Conservation (phyloP, 2,329 filamentous ascomycete species). For the Mycosphaerelloides madeirae region DNA sequence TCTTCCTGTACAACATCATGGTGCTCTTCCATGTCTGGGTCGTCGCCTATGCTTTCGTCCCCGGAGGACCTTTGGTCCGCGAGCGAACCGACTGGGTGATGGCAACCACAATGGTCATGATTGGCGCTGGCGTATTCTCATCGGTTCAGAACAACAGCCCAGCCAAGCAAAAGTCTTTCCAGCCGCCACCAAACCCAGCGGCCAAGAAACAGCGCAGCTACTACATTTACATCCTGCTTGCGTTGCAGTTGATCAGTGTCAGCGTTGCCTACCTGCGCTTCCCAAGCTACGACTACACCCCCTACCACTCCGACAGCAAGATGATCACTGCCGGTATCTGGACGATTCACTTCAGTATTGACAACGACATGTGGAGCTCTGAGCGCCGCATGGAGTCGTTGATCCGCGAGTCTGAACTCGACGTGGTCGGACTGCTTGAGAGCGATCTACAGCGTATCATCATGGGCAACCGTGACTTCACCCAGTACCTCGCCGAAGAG, state of each 20-base stretch:
- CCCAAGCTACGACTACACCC: constrained; percentile 83
- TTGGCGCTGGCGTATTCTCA: constrained; percentile 81
- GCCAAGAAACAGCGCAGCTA: constrained; percentile 57
- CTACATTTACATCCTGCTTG: constrained; percentile 66
- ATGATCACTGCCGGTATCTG: constrained; percentile 92
- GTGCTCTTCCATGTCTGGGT: constrained; percentile 99
- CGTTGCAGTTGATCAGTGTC: constrained; percentile 74
- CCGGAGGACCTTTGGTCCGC: constrained; percentile 83
- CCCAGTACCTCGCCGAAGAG: constrained; percentile 91
- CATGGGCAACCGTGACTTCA: constrained; percentile 97
- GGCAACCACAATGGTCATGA: constrained; percentile 74
- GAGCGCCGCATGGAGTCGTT: constrained; percentile 80
- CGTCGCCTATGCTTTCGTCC: constrained; percentile 96
- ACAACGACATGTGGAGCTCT: constrained; percentile 98
- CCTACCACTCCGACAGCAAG: constrained; percentile 83
- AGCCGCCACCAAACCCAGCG: constrained; percentile 40
- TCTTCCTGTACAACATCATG: constrained; percentile 87
- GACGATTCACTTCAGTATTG: constrained; percentile 96
- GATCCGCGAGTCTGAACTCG: constrained; percentile 79
- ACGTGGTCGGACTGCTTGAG: constrained; percentile 91
- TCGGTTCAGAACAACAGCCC: constrained; percentile 44
- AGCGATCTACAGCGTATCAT: constrained; percentile 94
- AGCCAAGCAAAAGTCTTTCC: constrained; percentile 35
- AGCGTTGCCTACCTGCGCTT: constrained; percentile 83
- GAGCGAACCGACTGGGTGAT: constrained; percentile 97